These are phyloP conservation scores for Pichia sporocuriosa DNA, from an alignment of 805 yeast species.

Conservation along the genomic window DNA sequence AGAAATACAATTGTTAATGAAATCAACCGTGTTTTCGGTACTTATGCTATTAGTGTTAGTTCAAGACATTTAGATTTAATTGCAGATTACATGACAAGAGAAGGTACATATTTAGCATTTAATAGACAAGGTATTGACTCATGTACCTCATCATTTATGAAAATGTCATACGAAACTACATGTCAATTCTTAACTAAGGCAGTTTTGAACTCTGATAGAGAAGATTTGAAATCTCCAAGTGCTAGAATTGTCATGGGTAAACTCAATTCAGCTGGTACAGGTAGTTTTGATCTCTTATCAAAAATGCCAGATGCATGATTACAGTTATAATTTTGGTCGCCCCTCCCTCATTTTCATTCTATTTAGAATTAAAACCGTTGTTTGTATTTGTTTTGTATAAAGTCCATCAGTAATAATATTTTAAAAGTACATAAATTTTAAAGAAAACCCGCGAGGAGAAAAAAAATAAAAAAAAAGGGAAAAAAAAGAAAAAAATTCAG, in stretches of 20 bases:
- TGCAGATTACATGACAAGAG: constrained; percentile 99
- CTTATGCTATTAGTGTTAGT: constrained; percentile 91
- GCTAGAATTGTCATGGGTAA: constrained; percentile 92
- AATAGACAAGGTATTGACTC: constrained; percentile 98
- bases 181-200: constrained; percentile 96
- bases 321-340: no score
- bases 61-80: constrained; percentile 91
- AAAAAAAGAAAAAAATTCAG: no score
- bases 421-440: no score
- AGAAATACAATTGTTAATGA: constrained; percentile 95
- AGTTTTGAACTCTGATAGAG: constrained; percentile 85
- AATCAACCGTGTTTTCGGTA: constrained; percentile 90
- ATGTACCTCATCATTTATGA: constrained; percentile 91
- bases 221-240: constrained; percentile 83
- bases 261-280: constrained; percentile 89
- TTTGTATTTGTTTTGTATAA: no score
- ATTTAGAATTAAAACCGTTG: background rate
- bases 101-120: constrained; percentile 93
- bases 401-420: no score
- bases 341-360: background rate
- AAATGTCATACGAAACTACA: constrained; percentile 98
- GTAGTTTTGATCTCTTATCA: constrained; percentile 78
- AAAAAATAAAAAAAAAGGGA: no score
- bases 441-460: no score
- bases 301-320: constrained; percentile 33